A percentile compares a stretch with the other conserved stretches of the same genome.
phyloP scores from a whole-genome alignment of 345 rosid genomes.

The Cardamine resedifolia region DNA sequence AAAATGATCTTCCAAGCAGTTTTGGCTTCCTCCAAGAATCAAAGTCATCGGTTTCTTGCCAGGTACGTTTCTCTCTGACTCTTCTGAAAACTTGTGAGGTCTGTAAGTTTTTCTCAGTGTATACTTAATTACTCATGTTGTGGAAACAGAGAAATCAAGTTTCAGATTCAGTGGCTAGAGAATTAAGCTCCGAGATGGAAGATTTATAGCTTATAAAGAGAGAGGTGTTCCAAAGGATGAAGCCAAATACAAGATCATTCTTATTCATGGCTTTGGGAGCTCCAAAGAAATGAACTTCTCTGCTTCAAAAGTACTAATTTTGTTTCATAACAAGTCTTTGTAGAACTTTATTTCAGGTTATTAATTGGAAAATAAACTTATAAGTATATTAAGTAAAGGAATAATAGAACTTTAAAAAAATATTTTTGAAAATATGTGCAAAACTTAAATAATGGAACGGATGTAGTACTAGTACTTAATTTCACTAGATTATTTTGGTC shows the following conservation, averaged over 20 bases:
- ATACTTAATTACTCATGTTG: neutral
- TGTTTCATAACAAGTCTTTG: too few species aligned
- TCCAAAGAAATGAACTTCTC: constrained; percentile 82
- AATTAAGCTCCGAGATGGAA: constrained; percentile 66
- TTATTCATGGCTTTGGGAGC: constrained; percentile 89
- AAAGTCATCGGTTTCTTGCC: constrained; percentile 20
- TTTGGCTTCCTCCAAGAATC: constrained; percentile 18
- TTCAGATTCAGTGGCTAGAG: constrained; percentile 24
- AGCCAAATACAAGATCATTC: constrained; percentile 56
- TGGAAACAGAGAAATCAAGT: constrained; percentile 18
- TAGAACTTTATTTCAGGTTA: too few species aligned
- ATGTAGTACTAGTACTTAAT: too few species aligned
- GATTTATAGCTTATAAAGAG: constrained; percentile 69
- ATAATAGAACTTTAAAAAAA: too few species aligned
- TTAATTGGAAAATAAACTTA: too few species aligned
- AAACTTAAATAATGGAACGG: too few species aligned
- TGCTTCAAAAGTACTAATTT: constrained; percentile 66
- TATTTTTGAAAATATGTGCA: too few species aligned
- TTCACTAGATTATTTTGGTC: too few species aligned
- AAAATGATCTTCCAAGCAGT: neutral
- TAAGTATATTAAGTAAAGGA: too few species aligned
- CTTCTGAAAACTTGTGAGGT: neutral
- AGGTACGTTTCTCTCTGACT: constrained; percentile 4
- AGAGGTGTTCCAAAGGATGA: constrained; percentile 58
- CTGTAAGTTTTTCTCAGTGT: neutral